Evolutionary conservation across 129 eudicot species (phyloP), one percentile per base, ranked within the genome.

Genomic region (Flaveria sonorensis): DNA sequence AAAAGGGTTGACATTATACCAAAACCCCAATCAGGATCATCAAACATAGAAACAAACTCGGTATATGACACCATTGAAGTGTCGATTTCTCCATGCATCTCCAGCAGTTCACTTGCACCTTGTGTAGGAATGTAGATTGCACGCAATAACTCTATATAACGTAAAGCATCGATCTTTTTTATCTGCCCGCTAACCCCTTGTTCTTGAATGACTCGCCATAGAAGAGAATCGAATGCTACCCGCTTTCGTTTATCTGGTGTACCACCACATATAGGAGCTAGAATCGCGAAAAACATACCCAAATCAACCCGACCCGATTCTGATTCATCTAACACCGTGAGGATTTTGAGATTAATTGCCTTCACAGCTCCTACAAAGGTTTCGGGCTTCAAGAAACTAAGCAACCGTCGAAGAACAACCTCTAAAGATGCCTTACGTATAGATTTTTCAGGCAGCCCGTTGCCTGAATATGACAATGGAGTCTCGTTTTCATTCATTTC

Each of bases 21-120:
- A 50, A 91, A 94, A 30, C 99, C 99, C 96, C 96, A 91, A 62
- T 94, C 99, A 39, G 81, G 83, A 80, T 94, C 99, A 79, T 94
- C 99, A 56, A 94, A 94, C 96, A 94, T 89, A 20, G 72, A 81
- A 45, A 82, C 73, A 75, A 89, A 94, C 74, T 94, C 99, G 7
- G 87, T 64, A 30, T 87, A 84, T 1, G 99, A 86, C 21, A 89
- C 86, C 83, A 82, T 46, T 45, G 97, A 87, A 18, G 82, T 57
- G 51, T 94, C 99, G 32, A 75, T 77, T 39, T 89, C 93, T 36
- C 99, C 97, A 47, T 89, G 99, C 43, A 94, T 86, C 80, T 94
- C 99, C 10, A 91, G 77, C 60, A 89, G 83, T 76, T 94, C 99
- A 36, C 96, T 91, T 48, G 80, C 71, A 9, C 99, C 99, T 11